A percentile compares a stretch with the other conserved stretches of the same genome.
Evolutionary conservation across 495 filamentous ascomycete species (phyloP).

Genomic region (Astrothelium macrocarpum): DNA sequence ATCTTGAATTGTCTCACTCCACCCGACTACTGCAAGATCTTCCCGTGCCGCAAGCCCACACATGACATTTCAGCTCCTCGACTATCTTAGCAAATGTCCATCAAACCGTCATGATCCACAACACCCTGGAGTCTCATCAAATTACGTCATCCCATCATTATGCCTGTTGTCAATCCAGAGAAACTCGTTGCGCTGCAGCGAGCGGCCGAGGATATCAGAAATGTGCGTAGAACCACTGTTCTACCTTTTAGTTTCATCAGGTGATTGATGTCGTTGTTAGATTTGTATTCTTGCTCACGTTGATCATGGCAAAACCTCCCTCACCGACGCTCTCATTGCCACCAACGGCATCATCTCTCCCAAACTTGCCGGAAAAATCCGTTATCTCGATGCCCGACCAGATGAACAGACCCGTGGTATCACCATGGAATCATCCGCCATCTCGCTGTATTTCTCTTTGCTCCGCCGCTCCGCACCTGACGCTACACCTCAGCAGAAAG

Average conservation of each 20-base stretch:
- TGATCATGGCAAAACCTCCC: constrained; percentile 97
- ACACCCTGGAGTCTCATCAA: neutral
- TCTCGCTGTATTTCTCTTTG: constrained; percentile 94
- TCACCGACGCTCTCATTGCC: constrained; percentile 91
- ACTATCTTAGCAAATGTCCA: neutral
- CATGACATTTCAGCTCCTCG: neutral
- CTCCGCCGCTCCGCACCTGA: constrained; percentile 60
- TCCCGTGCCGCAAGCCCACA: neutral
- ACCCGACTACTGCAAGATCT: neutral
- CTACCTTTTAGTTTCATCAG: neutral
- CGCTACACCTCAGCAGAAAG: constrained; percentile 59
- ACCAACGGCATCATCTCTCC: constrained; percentile 99
- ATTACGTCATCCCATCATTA: constrained; percentile 34
- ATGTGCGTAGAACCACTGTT: constrained; percentile 45
- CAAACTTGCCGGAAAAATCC: constrained; percentile 93
- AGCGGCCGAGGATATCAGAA: constrained; percentile 76
- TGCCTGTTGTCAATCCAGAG: constrained; percentile 82
- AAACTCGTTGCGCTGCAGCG: constrained; percentile 78
- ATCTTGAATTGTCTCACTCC: neutral
- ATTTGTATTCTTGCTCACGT: constrained; percentile 98
- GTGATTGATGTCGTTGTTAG: constrained; percentile 42
- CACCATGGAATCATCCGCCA: constrained; percentile 98
- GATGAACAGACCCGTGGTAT: constrained; percentile 97
- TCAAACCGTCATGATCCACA: neutral
- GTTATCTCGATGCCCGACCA: constrained; percentile 91